Base-by-base conservation (phyloP, 331 rosid genomes). In the Stylosanthes scabra region DNA sequence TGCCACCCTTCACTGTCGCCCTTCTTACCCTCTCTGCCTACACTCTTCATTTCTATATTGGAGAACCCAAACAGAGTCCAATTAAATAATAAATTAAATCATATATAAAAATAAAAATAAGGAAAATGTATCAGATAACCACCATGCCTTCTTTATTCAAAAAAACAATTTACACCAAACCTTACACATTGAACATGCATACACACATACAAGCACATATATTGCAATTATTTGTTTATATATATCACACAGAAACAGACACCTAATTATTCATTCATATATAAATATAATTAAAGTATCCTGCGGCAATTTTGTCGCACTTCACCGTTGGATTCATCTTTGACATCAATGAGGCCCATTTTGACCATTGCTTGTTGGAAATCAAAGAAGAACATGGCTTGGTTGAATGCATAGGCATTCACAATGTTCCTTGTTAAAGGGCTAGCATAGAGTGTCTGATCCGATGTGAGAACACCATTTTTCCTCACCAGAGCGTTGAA, bases 341-440 rank as follows among this genome's bases (percentile, higher is more conserved):
- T 92, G 40, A 88, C 85, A 56, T 87, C 89, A 13, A 95, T 90
- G 29, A 31, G 8, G 5, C 97, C 76, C 99, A 95, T 90, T 74
- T 91, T 95, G 25, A 86, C 79, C 89, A 90, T 84, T 0, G 99
- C 96, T 58, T 51, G 87, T 20, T 87, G 97, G 59, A 95, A 95
- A 78, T 88, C 88, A 12, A 80, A 49, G 89, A 90, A 95, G 87
- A 95, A 95, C 89, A 86, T 76, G 41, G 91, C 97, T 55, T 84
- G 78, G 85, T 91, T 89, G 58, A 86, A 16, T 0, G 96, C 97
- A 57, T 91, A 94, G 56, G 83, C 89, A n/a, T 74, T 72, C 8
- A 94, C 99, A 20, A 83, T 28, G 79, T 72, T 62, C 67, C 84
- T 78, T 0, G 99, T 94, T 37, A 29, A 52, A 3, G 93, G 86